Base-by-base conservation (phyloP, 2,329 filamentous ascomycete species). In the Westerdykella aurantiaca region DNA sequence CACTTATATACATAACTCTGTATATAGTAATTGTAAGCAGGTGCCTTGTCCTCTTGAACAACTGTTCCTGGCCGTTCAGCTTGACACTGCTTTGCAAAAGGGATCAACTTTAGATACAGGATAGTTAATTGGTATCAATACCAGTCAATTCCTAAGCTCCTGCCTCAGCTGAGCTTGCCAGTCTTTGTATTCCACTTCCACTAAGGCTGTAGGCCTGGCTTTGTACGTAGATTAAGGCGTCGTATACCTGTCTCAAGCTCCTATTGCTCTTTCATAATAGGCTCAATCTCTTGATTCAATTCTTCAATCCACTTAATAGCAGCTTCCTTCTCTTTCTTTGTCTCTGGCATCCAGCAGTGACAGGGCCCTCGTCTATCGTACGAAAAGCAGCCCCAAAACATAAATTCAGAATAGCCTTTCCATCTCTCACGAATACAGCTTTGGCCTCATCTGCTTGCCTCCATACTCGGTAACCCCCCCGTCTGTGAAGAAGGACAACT, bases 351-450 rank as follows among this genome's bases (percentile, higher is more conserved):
- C 16, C 39, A 46, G 25, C 42, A 43, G 34, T 46, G 29, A 23
- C 25, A 46, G 6, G 44, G 44, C 4, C 40, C 44, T 21, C 43
- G 43, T 25, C 38, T 42, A 23, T 52, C 7, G 23, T 48, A 52
- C 5, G 34, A 46, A 21, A 51, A 51, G 34, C 44, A 49, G 16
- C 41, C 44, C 47, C 35, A 49, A 16, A 51, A 51, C 44, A 51
- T 51, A 38, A 51, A 51, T 38, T 49, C 34, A 44, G 35, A 39
- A 33, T 42, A 47, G 25, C 41, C 35, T 33, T 49, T 49, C 16
- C 11, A 46, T n/a, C 41, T 18, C 21, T 25, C 13, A 18, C 41
- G 41, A 41, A 22, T 31, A 25, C 41, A 9, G 21, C n/a, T 9
- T 33, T 21, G 21, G 10, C 31, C 9, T 34, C 31, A 14, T 46